Conservation (phyloP, 1,139 yeast species). For the Suhomyces atakaporum region DNA sequence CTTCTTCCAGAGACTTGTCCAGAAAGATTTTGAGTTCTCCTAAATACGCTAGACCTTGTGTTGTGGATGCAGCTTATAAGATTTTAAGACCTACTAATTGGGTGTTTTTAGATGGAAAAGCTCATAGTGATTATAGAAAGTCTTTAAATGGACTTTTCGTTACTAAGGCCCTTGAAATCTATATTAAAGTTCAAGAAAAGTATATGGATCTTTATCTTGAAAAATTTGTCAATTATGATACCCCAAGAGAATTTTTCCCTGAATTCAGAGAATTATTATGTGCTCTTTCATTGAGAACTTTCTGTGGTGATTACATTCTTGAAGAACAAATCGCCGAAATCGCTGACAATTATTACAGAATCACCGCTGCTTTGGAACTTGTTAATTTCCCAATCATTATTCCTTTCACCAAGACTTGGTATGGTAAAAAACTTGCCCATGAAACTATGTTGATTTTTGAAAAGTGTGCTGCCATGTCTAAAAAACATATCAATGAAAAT, state of each 20-base stretch:
- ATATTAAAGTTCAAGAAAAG: conserved; percentile 80
- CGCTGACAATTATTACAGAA: conserved; percentile 87
- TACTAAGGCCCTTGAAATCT: conserved; percentile 75
- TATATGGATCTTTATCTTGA: conserved; percentile 81
- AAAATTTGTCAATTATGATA: conserved; percentile 58
- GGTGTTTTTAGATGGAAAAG: conserved; percentile 97
- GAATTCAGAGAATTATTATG: conserved; percentile 95
- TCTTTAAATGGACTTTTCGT: conserved; percentile 89
- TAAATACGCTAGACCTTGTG: conserved; percentile 90
- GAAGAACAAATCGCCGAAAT: conserved; percentile 83
- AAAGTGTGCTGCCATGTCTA: conserved; percentile 83
- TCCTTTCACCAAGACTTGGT: conserved; percentile 97
- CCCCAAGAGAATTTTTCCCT: conserved; percentile 78
- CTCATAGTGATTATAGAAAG: conserved; percentile 88
- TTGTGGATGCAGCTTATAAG: conserved; percentile 93
- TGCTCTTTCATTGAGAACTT: conserved; percentile 87
- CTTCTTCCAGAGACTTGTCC: conserved; percentile 85
- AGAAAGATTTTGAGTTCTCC: conserved; percentile 88
- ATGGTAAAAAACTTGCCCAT: conserved; percentile 91
- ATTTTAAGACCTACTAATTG: conserved; percentile 93
- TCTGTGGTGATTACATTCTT: conserved; percentile 93
- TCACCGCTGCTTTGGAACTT: conserved; percentile 93
- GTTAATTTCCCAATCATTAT: conserved; percentile 96
- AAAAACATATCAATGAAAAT: conserved; percentile 66
- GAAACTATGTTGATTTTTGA: conserved; percentile 91